Evolutionary conservation across 1,284 basidiomycete genomes (phyloP).

Genomic region (Cerioporus squamosus): DNA sequence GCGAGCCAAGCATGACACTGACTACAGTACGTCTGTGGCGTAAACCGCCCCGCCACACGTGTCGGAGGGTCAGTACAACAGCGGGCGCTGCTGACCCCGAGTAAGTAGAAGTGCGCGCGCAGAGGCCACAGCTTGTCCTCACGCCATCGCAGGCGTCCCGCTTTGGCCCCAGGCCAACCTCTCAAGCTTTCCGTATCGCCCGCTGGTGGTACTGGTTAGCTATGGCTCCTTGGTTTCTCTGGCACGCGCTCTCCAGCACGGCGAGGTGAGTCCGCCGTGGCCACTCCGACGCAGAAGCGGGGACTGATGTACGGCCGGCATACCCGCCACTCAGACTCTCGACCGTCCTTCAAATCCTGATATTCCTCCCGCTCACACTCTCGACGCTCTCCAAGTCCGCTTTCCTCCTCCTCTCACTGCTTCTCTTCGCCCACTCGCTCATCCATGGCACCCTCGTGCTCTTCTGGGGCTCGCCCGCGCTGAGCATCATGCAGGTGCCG

Average conservation of each 20-base stretch:
- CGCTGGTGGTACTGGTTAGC: constrained; percentile 19
- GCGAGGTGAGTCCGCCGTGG: constrained; percentile 51
- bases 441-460: constrained; percentile 75
- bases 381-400: constrained; percentile 80
- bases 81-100: no score
- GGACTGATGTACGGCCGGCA: background rate
- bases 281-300: constrained; percentile 2
- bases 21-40: background rate
- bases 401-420: constrained; percentile 80
- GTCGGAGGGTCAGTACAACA: background rate
- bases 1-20: background rate
- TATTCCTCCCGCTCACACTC: constrained; percentile 82
- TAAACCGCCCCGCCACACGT: constrained; percentile 10
- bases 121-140: background rate
- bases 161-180: constrained; percentile 18
- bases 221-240: constrained; percentile 57
- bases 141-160: constrained; percentile 16
- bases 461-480: constrained; percentile 65
- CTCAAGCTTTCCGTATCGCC: constrained; percentile 21
- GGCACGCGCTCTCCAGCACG: constrained; percentile 67
- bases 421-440: constrained; percentile 74
- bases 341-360: constrained; percentile 78
- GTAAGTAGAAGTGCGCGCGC: background rate
- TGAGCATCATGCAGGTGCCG: constrained; percentile 78
- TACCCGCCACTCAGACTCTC: constrained; percentile 53